phyloP scores from a whole-genome alignment of 2,329 filamentous ascomycete species.

The Fusarium brevicatenulatum region DNA sequence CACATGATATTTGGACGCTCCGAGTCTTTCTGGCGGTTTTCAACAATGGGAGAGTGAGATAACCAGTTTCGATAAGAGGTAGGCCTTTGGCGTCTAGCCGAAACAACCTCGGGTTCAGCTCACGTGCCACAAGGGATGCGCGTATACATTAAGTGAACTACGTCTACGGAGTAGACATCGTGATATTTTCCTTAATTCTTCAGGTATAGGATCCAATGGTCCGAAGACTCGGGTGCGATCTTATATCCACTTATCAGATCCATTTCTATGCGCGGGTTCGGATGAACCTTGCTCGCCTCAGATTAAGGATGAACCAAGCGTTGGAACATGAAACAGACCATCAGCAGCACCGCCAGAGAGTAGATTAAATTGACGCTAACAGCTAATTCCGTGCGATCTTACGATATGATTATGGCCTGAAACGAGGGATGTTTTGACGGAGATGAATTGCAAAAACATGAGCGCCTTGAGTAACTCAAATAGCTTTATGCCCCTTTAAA shows the following conservation, averaged over 20 bases:
- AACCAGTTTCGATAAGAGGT: neutral
- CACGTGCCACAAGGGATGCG: neutral
- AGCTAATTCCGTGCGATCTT: neutral
- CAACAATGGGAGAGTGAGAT: too few species aligned
- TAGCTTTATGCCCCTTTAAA: too few species aligned
- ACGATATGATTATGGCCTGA: neutral
- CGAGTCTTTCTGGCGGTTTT: rapidly evolving
- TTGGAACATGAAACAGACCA: neutral
- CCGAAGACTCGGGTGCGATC: neutral
- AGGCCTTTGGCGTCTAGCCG: neutral
- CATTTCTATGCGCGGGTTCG: neutral
- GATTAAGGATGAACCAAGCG: constrained; percentile 5
- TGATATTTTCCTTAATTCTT: neutral
- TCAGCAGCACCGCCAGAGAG: neutral
- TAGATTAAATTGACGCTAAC: neutral
- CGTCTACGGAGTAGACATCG: too few species aligned
- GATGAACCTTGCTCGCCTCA: neutral
- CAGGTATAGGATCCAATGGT: rapidly evolving
- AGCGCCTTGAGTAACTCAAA: too few species aligned
- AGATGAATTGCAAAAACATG: neutral
- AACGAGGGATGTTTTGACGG: neutral
- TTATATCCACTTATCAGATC: neutral
- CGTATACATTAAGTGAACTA: neutral
- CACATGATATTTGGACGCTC: neutral
- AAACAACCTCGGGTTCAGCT: neutral